Evolutionary conservation across 1,139 yeast species (phyloP).

Genomic region (Kurtzmaniella quercitrusa): DNA sequence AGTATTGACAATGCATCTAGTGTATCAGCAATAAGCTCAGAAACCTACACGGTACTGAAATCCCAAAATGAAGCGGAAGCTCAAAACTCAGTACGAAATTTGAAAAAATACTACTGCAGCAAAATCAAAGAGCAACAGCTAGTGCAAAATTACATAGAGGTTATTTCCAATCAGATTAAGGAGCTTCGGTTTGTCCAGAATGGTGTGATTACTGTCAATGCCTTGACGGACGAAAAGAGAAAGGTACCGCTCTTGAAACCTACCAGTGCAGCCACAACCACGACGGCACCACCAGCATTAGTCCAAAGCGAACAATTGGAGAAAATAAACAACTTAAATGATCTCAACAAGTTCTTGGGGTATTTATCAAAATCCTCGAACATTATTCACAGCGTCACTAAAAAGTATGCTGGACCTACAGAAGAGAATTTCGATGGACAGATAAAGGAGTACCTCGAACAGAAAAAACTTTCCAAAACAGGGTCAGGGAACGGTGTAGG

Average conservation of each 20-base stretch:
- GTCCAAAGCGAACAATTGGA: slow-evolving; percentile 34
- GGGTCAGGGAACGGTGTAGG: slow-evolving; percentile 9
- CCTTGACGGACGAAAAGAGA: slow-evolving; percentile 20
- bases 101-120: slow-evolving; percentile 32
- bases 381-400: slow-evolving; percentile 40
- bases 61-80: slow-evolving; percentile 6
- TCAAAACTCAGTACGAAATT: slow-evolving; percentile 14
- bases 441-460: slow-evolving; percentile 31
- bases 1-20: neutral
- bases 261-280: slow-evolving; percentile 4
- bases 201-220: slow-evolving; percentile 46
- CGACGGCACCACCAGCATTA: slow-evolving; percentile 7
- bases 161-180: slow-evolving; percentile 42
- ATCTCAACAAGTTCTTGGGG: slow-evolving; percentile 40
- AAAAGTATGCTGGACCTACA: slow-evolving; percentile 15
- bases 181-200: slow-evolving; percentile 44
- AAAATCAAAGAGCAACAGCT: slow-evolving; percentile 45
- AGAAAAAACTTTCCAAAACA: slow-evolving; percentile 1
- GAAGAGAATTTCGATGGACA: slow-evolving; percentile 27
- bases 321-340: slow-evolving; percentile 37
- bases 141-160: slow-evolving; percentile 42
- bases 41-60: slow-evolving; percentile 1
- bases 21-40: neutral
- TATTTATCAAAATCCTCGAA: slow-evolving; percentile 38
- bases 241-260: slow-evolving; percentile 7